A percentile compares a stretch with the other conserved stretches of the same genome.
Evolutionary conservation across 2,329 filamentous ascomycete species (phyloP).

Genomic region (Sclerotiophoma versabilis): DNA sequence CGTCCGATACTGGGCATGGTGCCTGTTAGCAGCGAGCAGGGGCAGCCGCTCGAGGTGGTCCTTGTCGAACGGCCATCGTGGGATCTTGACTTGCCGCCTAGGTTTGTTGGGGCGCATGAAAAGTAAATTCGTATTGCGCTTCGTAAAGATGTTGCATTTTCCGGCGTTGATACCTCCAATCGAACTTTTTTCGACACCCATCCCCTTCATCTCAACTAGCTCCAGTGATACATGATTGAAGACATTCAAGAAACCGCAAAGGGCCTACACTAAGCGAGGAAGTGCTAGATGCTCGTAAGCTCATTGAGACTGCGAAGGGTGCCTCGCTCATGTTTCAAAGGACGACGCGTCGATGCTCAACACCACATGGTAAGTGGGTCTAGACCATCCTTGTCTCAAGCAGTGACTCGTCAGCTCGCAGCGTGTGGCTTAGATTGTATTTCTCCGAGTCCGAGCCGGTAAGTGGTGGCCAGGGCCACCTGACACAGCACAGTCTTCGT

Average conservation of each 20-base stretch:
- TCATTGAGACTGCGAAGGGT: not conserved
- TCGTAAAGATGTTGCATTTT: constrained; percentile 6
- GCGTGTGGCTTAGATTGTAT: not conserved
- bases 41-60: constrained; percentile 75
- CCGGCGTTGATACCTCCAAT: constrained; percentile 15
- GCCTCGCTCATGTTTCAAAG: not conserved
- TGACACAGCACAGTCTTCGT: constrained; percentile 3
- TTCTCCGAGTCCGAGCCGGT: not conserved
- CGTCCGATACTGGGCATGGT: constrained; percentile 85
- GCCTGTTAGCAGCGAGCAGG: constrained; percentile 55
- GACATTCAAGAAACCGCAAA: not conserved
- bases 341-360: constrained; percentile 12
- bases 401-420: constrained; percentile 15
- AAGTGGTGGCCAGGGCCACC: not conserved
- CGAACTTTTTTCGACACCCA: not conserved
- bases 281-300: not conserved
- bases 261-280: not conserved
- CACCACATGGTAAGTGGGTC: constrained; percentile 17
- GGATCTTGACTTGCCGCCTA: constrained; percentile 78
- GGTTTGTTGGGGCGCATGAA: constrained; percentile 58
- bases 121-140: constrained; percentile 17
- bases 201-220: not conserved
- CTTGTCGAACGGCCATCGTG: constrained; percentile 86
- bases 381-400: not conserved
- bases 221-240: constrained; percentile 4